Evolutionary conservation across 768 basidiomycete genomes (phyloP).

Genomic region (Russula griseocarnosa): DNA sequence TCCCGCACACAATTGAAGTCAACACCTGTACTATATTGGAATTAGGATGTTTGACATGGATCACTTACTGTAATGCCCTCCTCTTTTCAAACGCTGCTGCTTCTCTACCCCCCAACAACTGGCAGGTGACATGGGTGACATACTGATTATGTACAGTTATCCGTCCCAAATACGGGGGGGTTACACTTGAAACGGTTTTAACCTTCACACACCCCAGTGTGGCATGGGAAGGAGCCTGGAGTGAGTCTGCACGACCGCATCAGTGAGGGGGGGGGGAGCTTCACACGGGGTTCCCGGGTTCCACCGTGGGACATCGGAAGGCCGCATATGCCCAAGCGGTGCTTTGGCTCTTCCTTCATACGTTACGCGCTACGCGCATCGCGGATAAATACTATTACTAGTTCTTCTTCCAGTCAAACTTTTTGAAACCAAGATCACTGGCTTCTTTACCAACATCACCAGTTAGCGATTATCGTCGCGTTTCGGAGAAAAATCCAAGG

Average conservation of each 20-base stretch:
- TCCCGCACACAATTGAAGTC: background rate
- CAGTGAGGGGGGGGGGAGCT: background rate
- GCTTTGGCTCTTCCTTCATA: background rate
- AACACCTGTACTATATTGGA: background rate
- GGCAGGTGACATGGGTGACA: background rate
- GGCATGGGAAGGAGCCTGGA: slow-evolving; percentile 21
- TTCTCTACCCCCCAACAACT: background rate
- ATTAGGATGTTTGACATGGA: background rate
- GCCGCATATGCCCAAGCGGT: background rate
- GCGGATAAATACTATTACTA: no score
- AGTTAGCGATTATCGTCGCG: background rate
- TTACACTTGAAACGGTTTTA: background rate
- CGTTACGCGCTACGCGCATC: slow-evolving; percentile 2
- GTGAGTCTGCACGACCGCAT: slow-evolving; percentile 4
- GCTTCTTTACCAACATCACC: background rate
- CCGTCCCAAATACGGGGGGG: background rate
- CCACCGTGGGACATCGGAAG: background rate
- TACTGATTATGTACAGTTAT: background rate
- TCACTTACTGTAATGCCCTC: background rate
- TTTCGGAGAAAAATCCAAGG: slow-evolving; percentile 1
- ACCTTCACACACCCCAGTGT: slow-evolving; percentile 9
- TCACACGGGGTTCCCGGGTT: slow-evolving; percentile 12
- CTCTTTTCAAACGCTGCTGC: no score
- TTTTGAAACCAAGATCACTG: background rate
- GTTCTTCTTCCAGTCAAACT: background rate